phyloP scores from a whole-genome alignment of 805 yeast species.

The Starmerella roubikii region DNA sequence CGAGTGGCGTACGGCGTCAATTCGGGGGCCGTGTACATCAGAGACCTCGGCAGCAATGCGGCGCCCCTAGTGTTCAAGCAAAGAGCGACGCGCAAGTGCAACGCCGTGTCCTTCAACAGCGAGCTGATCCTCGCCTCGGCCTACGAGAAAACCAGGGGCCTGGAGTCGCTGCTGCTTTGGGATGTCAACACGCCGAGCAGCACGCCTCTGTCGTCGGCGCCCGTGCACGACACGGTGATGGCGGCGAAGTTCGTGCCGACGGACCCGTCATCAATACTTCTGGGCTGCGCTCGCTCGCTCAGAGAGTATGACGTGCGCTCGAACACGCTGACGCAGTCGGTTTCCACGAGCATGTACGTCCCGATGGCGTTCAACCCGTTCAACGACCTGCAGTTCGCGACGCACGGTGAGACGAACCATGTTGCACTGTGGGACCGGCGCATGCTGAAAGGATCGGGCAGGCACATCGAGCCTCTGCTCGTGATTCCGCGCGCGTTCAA shows the following conservation, averaged over 20 bases:
- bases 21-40: slow-evolving; percentile 9
- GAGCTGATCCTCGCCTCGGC: slow-evolving; percentile 62
- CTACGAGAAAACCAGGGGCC: slow-evolving; percentile 63
- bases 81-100: slow-evolving; percentile 60
- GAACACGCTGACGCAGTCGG: slow-evolving; percentile 31
- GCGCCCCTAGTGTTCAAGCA: slow-evolving; percentile 26
- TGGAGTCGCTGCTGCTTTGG: slow-evolving; percentile 67
- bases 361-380: slow-evolving; percentile 59
- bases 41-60: slow-evolving; percentile 2
- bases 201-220: slow-evolving; percentile 31
- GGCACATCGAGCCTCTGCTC: slow-evolving; percentile 17
- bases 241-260: slow-evolving; percentile 56
- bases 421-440: slow-evolving; percentile 46
- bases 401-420: slow-evolving; percentile 73
- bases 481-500: slow-evolving; percentile 20
- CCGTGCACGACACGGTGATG: slow-evolving; percentile 62
- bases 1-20: slow-evolving; percentile 46
- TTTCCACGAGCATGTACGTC: slow-evolving; percentile 59
- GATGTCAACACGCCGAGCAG: slow-evolving; percentile 35
- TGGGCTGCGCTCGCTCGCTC: slow-evolving; percentile 63
- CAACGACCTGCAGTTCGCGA: slow-evolving; percentile 51
- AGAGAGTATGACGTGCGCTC: slow-evolving; percentile 54
- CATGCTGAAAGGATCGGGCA: slow-evolving; percentile 15
- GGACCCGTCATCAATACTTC: slow-evolving; percentile 40
- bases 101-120: slow-evolving; percentile 54